Conservation (phyloP, 768 basidiomycete species). For the Calocera viscosa region DNA sequence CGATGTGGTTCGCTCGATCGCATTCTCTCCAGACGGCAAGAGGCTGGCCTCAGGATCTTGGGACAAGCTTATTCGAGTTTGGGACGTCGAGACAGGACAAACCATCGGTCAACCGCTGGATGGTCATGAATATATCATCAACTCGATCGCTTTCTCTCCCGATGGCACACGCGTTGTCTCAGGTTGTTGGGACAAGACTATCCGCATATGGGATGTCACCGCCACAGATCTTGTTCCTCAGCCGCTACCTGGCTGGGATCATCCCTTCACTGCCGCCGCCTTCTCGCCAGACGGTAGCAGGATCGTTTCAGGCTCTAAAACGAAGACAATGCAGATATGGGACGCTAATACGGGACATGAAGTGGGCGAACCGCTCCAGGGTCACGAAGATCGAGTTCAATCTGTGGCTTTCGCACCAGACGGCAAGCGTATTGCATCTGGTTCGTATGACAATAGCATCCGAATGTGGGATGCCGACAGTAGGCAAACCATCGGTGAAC, state of each 20-base stretch:
- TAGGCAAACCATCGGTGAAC: background rate
- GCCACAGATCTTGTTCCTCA: no score
- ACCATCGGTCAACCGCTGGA: background rate
- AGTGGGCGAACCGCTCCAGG: no score
- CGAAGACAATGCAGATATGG: no score
- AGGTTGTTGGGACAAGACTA: no score
- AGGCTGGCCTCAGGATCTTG: conserved; percentile 32
- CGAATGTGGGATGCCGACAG: background rate
- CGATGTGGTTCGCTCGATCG: conserved; percentile 35
- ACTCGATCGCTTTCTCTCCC: no score
- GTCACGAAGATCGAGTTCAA: background rate
- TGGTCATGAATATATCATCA: background rate
- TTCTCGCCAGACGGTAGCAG: no score
- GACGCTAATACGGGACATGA: no score
- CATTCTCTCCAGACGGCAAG: conserved; percentile 34
- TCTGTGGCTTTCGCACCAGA: conserved; percentile 12
- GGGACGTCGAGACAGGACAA: conserved; percentile 22
- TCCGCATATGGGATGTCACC: no score
- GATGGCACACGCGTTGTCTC: no score
- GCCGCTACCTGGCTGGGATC: no score
- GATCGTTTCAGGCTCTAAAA: no score
- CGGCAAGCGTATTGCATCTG: background rate
- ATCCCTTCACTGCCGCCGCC: no score
- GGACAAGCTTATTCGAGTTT: conserved; percentile 34
- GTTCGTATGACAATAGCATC: background rate